Evolutionary conservation across 148 eudicot genomes (phyloP), one percentile per base, ranked within the genome.

Genomic region (Tetragonia tetragonoides): DNA sequence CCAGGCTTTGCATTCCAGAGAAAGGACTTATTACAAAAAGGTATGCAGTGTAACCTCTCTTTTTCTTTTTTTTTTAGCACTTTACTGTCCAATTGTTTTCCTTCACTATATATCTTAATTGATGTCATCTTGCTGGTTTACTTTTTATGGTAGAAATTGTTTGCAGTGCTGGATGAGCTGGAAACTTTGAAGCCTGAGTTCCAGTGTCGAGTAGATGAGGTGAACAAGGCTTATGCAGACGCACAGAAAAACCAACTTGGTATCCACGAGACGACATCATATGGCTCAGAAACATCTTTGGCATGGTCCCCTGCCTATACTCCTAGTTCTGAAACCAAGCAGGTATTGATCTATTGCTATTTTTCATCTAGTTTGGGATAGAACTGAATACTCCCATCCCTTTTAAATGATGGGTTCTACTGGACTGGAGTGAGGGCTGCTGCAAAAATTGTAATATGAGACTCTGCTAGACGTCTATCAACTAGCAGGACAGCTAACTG

Each of bases 151-250:
- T 86, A 95, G 99, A 91, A 87, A 89, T 81, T 91, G 83, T 67
- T 75, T 64, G 80, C 77, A 59, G 97, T 93, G 68, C 23, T 95
- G 23, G 88, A 90, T 81, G 99, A 95, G 88, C 89, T 95, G 66
- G 99, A 95, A 82, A 72, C 88, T 67, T 83, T 95, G 84, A 88
- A 95, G 85, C 96, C 99, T 40, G 81, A 92, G 82, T 89, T 92
- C 75, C 85, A 84, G n/a, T 86, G 76, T 74, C 87, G 78, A 68
- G 67, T 83, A 70, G 77, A 89, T 89, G 87, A 91, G 78, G 80
- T 86, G 66, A 83, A 85, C 76, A 88, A 85, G 78, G 84, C 79
- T 66, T 77, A 77, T 72, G 60, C 62, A 53, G 80, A 84, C 69
- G 61, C 70, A 68, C 85, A 85, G 74, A 65, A 62, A 68, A 71